A percentile compares a stretch with the other conserved stretches of the same genome.
These are phyloP conservation scores for Xylaria cubensis DNA, from an alignment of 495 filamentous ascomycete genomes.

Conservation along the genomic window DNA sequence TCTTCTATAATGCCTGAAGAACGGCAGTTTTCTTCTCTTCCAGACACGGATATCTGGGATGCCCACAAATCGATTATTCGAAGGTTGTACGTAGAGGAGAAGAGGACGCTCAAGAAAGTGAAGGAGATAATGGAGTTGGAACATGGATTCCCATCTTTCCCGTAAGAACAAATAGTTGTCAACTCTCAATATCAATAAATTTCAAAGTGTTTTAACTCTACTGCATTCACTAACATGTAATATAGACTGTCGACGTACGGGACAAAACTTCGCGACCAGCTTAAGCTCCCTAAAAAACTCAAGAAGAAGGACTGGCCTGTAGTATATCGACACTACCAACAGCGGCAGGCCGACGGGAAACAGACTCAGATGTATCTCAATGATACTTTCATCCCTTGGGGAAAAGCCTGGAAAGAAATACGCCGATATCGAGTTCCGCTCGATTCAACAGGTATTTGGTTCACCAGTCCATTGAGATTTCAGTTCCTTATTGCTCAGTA, in stretches of 20 bases:
- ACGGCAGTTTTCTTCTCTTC: not conserved
- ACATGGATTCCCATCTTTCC: not conserved
- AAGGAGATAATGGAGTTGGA: not conserved
- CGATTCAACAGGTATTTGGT: not conserved
- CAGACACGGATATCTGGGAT: not conserved
- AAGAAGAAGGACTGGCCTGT: not conserved
- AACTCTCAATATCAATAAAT: not conserved
- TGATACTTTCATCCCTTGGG: not conserved
- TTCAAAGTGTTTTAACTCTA: not conserved
- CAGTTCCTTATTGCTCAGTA: not conserved
- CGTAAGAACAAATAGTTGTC: not conserved
- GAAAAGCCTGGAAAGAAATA: conserved; percentile 11
- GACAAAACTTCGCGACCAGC: not conserved
- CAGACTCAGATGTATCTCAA: not conserved
- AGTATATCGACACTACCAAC: not conserved
- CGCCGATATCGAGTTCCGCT: not conserved
- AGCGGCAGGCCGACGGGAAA: not conserved
- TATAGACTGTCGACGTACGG: not conserved
- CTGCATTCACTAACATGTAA: not conserved
- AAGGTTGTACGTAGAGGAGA: not conserved
- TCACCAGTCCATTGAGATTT: not conserved
- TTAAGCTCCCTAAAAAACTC: not conserved
- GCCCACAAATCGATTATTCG: not conserved
- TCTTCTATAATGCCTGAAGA: not conserved
- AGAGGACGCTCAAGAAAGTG: not conserved